These are phyloP conservation scores for Gossypium thurberi DNA, from an alignment of 345 rosid species.

Conservation along the genomic window DNA sequence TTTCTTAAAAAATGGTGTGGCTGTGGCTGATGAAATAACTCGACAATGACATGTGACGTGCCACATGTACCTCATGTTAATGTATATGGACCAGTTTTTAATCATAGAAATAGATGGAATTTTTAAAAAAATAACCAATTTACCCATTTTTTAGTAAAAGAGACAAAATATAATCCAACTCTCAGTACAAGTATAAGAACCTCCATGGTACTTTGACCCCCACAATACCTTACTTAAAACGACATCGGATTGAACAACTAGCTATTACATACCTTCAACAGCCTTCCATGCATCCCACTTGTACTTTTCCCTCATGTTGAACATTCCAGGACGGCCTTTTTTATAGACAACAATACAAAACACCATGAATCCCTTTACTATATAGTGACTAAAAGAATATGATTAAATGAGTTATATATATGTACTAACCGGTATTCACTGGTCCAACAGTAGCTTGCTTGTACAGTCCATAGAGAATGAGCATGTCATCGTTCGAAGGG, in stretches of 20 bases:
- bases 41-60: too few relatives aligned
- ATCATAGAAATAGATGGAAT: too few relatives aligned
- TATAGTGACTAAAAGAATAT: background rate
- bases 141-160: too few relatives aligned
- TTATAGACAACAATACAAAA: background rate
- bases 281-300: conserved; percentile 99
- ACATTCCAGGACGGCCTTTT: conserved; percentile 87
- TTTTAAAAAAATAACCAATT: too few relatives aligned
- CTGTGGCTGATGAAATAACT: too few relatives aligned
- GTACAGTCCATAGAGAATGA: conserved; percentile 65
- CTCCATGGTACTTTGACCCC: too few relatives aligned
- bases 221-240: too few relatives aligned
- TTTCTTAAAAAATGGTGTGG: too few relatives aligned
- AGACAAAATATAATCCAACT: too few relatives aligned
- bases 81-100: too few relatives aligned
- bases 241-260: background rate
- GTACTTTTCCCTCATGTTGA: conserved; percentile 67
- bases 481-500: conserved; percentile 49
- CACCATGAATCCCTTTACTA: background rate
- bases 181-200: accelerated
- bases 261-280: conserved; percentile 53
- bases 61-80: too few relatives aligned
- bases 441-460: conserved; percentile 72
- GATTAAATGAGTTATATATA: background rate
- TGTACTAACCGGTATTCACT: conserved; percentile 59